phyloP scores from a whole-genome alignment of 2,329 filamentous ascomycete genomes.

The Xylaria digitata region DNA sequence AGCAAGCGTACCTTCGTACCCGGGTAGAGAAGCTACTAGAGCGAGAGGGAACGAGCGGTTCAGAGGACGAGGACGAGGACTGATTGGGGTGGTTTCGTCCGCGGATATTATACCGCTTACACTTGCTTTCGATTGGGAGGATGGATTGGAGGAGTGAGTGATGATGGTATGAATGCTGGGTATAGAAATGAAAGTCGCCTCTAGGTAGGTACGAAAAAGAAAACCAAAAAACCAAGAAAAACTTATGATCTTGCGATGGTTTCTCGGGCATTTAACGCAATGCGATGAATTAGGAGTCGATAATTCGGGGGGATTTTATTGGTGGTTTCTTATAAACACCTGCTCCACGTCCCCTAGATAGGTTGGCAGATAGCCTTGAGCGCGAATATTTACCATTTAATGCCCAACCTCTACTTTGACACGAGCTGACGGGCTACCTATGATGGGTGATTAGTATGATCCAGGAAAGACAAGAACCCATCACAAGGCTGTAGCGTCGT shows the following conservation, averaged over 20 bases:
- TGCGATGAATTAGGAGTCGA: background rate
- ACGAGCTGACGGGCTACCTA: too few species aligned
- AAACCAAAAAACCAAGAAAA: too few species aligned
- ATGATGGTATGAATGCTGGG: too few species aligned
- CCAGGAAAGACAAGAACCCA: background rate
- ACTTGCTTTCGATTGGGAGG: background rate
- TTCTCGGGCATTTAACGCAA: background rate
- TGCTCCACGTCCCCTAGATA: background rate
- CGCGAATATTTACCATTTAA: slow-evolving; percentile 5
- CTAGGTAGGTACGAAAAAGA: too few species aligned
- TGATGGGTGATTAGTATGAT: too few species aligned
- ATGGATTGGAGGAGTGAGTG: background rate
- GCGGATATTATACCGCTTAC: background rate
- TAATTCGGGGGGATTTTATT: background rate
- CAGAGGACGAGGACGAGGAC: background rate
- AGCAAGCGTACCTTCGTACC: background rate
- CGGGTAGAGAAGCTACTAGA: background rate
- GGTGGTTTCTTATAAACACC: too few species aligned
- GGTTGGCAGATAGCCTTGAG: background rate
- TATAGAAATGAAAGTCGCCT: background rate
- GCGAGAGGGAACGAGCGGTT: background rate
- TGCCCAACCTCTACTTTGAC: background rate
- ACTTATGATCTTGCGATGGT: background rate
- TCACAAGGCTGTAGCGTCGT: background rate
- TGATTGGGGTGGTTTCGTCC: background rate